phyloP scores from a whole-genome alignment of 2,329 filamentous ascomycete species.

The Claviceps humidiphila region DNA sequence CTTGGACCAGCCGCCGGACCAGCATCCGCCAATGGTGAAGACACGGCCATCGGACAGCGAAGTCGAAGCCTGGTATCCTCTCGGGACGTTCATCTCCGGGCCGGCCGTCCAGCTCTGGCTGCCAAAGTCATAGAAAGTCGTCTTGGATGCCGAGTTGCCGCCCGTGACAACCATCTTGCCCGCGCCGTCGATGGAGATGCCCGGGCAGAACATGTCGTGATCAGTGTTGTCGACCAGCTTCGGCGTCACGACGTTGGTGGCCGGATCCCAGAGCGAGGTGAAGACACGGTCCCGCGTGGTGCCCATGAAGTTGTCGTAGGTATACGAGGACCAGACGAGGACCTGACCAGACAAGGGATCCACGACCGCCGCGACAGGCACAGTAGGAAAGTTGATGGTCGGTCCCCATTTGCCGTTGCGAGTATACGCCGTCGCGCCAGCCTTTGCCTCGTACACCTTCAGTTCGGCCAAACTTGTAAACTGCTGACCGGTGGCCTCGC shows the following conservation, averaged over 20 bases:
- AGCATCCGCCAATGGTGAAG: constrained; percentile 45
- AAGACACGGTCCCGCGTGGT: constrained; percentile 7
- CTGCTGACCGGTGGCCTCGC: constrained; percentile 16
- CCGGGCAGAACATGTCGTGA: constrained; percentile 46
- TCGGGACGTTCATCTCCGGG: constrained; percentile 28
- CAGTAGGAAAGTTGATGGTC: constrained; percentile 23
- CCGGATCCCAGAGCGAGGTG: constrained; percentile 9
- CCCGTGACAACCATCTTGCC: constrained; percentile 41
- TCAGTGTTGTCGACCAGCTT: constrained; percentile 24
- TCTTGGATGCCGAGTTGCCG: constrained; percentile 33
- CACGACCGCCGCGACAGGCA: constrained; percentile 14
- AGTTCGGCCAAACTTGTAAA: constrained; percentile 22
- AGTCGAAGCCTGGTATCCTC: constrained; percentile 39
- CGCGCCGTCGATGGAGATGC: constrained; percentile 26
- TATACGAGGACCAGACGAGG: constrained; percentile 6
- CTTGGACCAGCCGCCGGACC: constrained; percentile 30
- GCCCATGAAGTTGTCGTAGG: constrained; percentile 7
- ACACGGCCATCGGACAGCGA: constrained; percentile 38
- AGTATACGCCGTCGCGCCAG: constrained; percentile 11
- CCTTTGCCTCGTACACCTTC: constrained; percentile 15
- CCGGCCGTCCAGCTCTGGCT: constrained; percentile 25
- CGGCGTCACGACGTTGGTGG: constrained; percentile 11
- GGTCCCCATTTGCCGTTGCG: constrained; percentile 19
- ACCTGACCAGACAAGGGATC: constrained; percentile 4
- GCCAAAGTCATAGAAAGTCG: constrained; percentile 32